Percentiles rank a stretch among this genome's conserved stretches.
phyloP scores from a whole-genome alignment of 2,329 filamentous ascomycete species.

The Aspergillus quadricinctus region DNA sequence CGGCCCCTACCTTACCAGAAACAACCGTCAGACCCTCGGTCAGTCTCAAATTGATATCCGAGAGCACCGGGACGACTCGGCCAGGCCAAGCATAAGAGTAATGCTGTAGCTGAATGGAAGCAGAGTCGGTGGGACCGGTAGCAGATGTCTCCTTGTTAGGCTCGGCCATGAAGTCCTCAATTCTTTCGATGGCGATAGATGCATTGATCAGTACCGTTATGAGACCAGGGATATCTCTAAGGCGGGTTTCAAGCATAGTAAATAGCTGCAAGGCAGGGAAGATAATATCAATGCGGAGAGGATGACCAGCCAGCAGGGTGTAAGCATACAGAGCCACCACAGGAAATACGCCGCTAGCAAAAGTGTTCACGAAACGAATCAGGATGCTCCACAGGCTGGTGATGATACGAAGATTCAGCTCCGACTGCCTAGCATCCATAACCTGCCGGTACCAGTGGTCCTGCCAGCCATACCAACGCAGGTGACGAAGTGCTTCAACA shows the following conservation, averaged over 20 bases:
- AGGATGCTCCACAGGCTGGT: constrained; percentile 59
- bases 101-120: constrained; percentile 45
- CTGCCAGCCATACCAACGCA: constrained; percentile 81
- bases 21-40: constrained; percentile 56
- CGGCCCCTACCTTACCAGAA: constrained; percentile 60
- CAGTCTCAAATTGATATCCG: constrained; percentile 52
- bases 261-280: constrained; percentile 85
- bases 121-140: constrained; percentile 22
- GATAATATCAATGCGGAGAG: constrained; percentile 72
- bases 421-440: constrained; percentile 62
- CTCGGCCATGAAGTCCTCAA: constrained; percentile 82
- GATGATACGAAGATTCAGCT: constrained; percentile 62
- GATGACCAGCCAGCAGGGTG: constrained; percentile 63
- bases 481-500: constrained; percentile 76
- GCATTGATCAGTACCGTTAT: constrained; percentile 77
- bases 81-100: constrained; percentile 81
- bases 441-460: constrained; percentile 67
- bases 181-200: constrained; percentile 73
- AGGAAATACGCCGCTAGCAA: constrained; percentile 71
- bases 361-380: constrained; percentile 65
- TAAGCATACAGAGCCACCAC: constrained; percentile 79
- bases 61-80: constrained; percentile 52
- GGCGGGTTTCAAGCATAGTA: constrained; percentile 64
- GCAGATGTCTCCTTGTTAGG: constrained; percentile 68
- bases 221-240: constrained; percentile 70